These are phyloP conservation scores for Globisporangium takayamanum DNA, from an alignment of 352 stramenopile species.

Conservation along the genomic window DNA sequence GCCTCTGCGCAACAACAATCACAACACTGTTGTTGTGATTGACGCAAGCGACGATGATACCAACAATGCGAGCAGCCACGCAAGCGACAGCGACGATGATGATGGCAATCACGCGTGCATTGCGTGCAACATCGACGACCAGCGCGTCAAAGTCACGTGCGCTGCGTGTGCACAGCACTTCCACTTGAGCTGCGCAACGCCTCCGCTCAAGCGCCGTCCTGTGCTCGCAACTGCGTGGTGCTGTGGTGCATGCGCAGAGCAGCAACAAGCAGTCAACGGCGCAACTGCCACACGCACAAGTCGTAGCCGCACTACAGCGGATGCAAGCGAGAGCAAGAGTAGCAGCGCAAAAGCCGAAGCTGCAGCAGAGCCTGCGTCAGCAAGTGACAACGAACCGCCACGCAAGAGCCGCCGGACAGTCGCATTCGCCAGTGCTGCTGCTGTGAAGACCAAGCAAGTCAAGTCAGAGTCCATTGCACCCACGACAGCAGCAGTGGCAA, in stretches of 20 bases:
- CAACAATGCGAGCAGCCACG: not conserved
- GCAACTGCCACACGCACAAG: not conserved
- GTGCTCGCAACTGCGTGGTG: conserved; percentile 29
- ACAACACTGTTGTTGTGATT: not conserved
- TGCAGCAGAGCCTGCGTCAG: too few species aligned
- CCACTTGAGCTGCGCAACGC: conserved; percentile 52
- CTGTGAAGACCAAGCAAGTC: not conserved
- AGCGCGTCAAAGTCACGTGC: conserved; percentile 44
- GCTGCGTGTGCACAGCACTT: conserved; percentile 28
- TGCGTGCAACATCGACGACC: conserved; percentile 30
- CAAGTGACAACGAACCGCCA: too few species aligned
- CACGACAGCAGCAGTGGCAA: not conserved
- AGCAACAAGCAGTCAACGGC: not conserved
- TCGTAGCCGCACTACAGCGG: not conserved
- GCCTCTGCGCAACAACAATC: not conserved
- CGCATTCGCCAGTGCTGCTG: not conserved
- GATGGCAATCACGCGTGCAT: conserved; percentile 19
- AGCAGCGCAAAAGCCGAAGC: not conserved
- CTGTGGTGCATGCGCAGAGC: conserved; percentile 26
- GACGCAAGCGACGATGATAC: not conserved
- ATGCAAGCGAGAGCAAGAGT: not conserved
- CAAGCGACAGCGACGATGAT: conserved; percentile 1
- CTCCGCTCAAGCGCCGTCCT: conserved; percentile 42
- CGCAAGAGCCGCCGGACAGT: too few species aligned
- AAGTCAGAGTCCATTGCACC: too few species aligned